These are phyloP conservation scores for Lanmaoa rubissima DNA, from an alignment of 768 basidiomycete species.

Conservation along the genomic window DNA sequence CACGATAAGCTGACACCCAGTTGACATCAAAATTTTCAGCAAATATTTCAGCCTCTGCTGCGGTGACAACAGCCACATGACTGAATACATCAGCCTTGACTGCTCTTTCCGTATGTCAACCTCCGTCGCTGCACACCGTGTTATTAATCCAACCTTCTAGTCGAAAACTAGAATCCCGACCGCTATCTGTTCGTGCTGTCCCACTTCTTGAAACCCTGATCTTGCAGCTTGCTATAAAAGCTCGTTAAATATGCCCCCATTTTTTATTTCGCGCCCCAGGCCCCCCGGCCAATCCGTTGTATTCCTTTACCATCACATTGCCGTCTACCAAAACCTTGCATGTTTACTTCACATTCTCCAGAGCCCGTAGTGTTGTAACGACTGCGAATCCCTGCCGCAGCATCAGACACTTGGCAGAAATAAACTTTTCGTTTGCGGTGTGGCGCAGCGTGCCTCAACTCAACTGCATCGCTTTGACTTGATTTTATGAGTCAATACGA, in stretches of 20 bases:
- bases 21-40: background rate
- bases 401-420: background rate
- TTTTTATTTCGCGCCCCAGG: background rate
- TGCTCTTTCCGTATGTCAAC: too few species aligned
- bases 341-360: background rate
- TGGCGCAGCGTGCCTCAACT: too few species aligned
- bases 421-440: background rate
- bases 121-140: too few species aligned
- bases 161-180: conserved; percentile 15
- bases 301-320: background rate
- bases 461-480: too few species aligned
- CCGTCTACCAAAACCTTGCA: background rate
- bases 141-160: background rate
- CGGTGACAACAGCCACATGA: too few species aligned
- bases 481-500: too few species aligned
- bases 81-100: too few species aligned
- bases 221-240: background rate
- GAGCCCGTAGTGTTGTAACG: background rate
- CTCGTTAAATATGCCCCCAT: conserved; percentile 16
- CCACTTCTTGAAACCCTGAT: conserved; percentile 22
- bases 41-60: too few species aligned
- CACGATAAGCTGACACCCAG: rapidly evolving
- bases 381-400: background rate
- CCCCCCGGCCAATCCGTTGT: background rate
- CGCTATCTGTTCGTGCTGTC: background rate